Base-by-base conservation (phyloP, 169 alveolate species). In the Plasmodium yoelii region DNA sequence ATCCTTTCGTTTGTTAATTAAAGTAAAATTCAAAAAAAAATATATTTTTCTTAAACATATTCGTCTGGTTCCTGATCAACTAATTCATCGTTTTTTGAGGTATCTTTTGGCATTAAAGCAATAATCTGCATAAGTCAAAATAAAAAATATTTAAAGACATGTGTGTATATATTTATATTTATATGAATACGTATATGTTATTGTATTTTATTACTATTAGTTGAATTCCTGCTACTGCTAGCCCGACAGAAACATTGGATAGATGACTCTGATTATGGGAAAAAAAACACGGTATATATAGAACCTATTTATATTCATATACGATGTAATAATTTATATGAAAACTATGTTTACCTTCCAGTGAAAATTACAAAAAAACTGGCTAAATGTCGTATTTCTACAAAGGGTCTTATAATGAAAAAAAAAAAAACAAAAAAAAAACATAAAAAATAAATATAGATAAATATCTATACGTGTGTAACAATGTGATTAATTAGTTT, bases 201-300 rank as follows among this genome's bases (percentile, higher is more conserved):
- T 19, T 49, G 19, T 18, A 7, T 73, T 68, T 44, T 59, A 55
- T 82, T 82, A 82, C 90, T 42, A 82, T 82, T n/a, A 82, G 39
- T 47, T 82, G 90, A 82, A 82, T 44, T 57, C 90, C 90, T 10
- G 90, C 90, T 19, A 68, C 82, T 8, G 71, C 73, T 42, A 82
- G 57, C 6, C 84, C 82, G n/a, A 67, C 69, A 18, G 90, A 82
- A 13, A 82, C 82, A 67, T 82, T 82, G 1, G 90, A 82, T 47
- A 82, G 42, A 18, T 82, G 82, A 53, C 84, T 67, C 90, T 82
- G 61, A 55, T 18, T 42, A 5, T 34, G 42, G 8, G 18, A 46
- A 61, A 18, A 64, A 28, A 18, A 18, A 34, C 2, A n/a, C 2
- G 39, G 68, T 22, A 1, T 1, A 22, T 22, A 22, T 22, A 22